A percentile compares a stretch with the other conserved stretches of the same genome.
These are phyloP conservation scores for Noccaea caerulescens DNA, from an alignment of 345 rosid genomes.

Conservation along the genomic window DNA sequence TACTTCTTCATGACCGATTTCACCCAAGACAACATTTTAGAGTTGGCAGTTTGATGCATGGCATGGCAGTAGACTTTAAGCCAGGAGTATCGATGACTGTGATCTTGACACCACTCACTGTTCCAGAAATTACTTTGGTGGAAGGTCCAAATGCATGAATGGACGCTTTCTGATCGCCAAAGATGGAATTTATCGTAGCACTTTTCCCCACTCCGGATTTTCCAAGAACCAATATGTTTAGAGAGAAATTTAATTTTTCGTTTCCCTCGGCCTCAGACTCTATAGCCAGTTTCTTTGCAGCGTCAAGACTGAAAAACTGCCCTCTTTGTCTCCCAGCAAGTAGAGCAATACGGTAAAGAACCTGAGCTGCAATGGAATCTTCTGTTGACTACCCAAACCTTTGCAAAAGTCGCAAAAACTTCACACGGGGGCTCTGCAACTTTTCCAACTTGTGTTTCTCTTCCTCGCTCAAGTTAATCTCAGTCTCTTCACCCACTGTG, in stretches of 20 bases:
- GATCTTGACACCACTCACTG: slow-evolving; percentile 54
- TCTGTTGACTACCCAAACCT: slow-evolving; percentile 78
- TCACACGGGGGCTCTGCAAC: slow-evolving; percentile 73
- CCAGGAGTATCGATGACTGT: slow-evolving; percentile 68
- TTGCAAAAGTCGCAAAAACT: slow-evolving; percentile 84
- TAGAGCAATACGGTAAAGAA: slow-evolving; percentile 73
- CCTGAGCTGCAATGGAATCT: slow-evolving; percentile 78
- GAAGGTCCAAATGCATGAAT: slow-evolving; percentile 82
- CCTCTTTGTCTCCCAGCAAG: slow-evolving; percentile 78
- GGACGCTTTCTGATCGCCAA: slow-evolving; percentile 68
- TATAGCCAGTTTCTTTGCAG: slow-evolving; percentile 71
- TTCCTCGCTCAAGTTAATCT: slow-evolving; percentile 75
- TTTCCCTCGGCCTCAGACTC: slow-evolving; percentile 73
- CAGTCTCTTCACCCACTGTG: slow-evolving; percentile 51
- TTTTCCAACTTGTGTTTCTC: slow-evolving; percentile 80
- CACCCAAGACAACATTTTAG: slow-evolving; percentile 57
- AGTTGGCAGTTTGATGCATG: slow-evolving; percentile 61
- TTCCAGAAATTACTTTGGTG: slow-evolving; percentile 69
- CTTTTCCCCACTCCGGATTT: slow-evolving; percentile 97
- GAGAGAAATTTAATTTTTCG: slow-evolving; percentile 65
- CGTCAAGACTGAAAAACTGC: slow-evolving; percentile 74
- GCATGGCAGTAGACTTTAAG: slow-evolving; percentile 61
- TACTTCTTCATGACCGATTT: slow-evolving; percentile 63
- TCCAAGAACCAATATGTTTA: slow-evolving; percentile 85
- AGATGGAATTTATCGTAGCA: slow-evolving; percentile 86